These are phyloP conservation scores for Erysimum cheiri DNA, from an alignment of 441 rosid genomes.

Conservation along the genomic window DNA sequence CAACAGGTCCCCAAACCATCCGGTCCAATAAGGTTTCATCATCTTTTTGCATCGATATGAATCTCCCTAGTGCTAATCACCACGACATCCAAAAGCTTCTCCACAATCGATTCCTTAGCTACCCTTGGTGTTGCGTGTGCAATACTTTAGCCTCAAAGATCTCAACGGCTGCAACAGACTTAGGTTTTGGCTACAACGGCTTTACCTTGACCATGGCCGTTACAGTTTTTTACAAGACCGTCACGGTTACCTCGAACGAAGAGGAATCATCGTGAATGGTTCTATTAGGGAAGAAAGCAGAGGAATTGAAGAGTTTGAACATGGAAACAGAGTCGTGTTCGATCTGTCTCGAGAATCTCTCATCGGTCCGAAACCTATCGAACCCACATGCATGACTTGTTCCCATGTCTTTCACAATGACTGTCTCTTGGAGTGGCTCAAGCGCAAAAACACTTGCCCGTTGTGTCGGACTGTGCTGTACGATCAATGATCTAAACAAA, in stretches of 20 bases:
- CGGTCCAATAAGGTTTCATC: no score
- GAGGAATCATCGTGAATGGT: background rate
- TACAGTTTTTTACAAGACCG: background rate
- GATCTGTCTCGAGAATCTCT: slow-evolving; percentile 19
- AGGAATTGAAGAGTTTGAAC: slow-evolving; percentile 8
- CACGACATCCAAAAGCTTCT: background rate
- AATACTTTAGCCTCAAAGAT: background rate
- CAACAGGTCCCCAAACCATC: background rate
- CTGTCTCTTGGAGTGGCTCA: slow-evolving; percentile 30
- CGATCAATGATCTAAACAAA: background rate
- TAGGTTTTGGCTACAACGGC: background rate
- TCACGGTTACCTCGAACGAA: background rate
- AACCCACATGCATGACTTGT: background rate
- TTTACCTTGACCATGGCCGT: background rate
- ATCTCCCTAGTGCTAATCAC: no score
- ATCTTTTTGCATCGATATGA: no score
- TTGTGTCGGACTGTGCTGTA: slow-evolving; percentile 29
- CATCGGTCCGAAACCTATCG: background rate
- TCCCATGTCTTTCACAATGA: slow-evolving; percentile 11
- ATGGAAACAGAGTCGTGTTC: background rate
- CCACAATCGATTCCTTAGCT: background rate
- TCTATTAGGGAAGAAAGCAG: background rate
- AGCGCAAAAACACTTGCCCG: slow-evolving; percentile 29
- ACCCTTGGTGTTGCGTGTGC: no score
- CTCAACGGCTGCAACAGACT: background rate